Evolutionary conservation across 2,329 filamentous ascomycete species (phyloP), one percentile per base, ranked within the genome.

Genomic region (Penicillium aurantiogriseum): DNA sequence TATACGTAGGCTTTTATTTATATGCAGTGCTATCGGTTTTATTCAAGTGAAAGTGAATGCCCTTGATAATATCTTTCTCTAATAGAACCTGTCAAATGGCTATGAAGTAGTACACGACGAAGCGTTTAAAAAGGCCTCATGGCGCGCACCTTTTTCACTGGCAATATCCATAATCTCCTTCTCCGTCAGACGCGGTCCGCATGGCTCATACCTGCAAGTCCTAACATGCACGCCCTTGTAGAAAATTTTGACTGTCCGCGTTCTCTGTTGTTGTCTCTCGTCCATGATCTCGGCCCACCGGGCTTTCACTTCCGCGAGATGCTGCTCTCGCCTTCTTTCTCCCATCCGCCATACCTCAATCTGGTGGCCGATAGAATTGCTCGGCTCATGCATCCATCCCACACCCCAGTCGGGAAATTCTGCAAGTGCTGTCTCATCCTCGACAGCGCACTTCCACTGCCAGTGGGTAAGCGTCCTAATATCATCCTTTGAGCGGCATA

Each of bases 401-500:
- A 55, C 46, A 8, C 53, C 53, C 38, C 31, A 51, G 13, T 48
- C 35, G 19, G 19, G 17, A 27, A 13, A 17, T 35, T 39, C 42
- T 10, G n/a, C 23, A 25, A 19, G 2, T 13, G 23, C 36, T 19
- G 25, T 45, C 15, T 42, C 36, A 4, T 55, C 63, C 44, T 10
- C 52, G 6, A 45, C 47, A 4, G 57, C 46, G 15, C 61, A 51
- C 33, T 59, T 60, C 63, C 65, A 68, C 29, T 67, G 62, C 69
- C 71, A 73, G 31, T 58, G 39, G 11, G 62, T 63, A 13, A 72
- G 39, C 6, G 69, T 61, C 8, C 66, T 59, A 44, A 72, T 51
- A 29, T 74, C 72, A 2, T 61, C 52, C 11, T 60, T 57, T 23
- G 69, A 63, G 15, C 71, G 70, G 46, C 72, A 74, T n/a, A 74